A percentile compares a stretch with the other conserved stretches of the same genome.
phyloP scores from a whole-genome alignment of 2,329 filamentous ascomycete genomes.

The Colletotrichum cuscutae region DNA sequence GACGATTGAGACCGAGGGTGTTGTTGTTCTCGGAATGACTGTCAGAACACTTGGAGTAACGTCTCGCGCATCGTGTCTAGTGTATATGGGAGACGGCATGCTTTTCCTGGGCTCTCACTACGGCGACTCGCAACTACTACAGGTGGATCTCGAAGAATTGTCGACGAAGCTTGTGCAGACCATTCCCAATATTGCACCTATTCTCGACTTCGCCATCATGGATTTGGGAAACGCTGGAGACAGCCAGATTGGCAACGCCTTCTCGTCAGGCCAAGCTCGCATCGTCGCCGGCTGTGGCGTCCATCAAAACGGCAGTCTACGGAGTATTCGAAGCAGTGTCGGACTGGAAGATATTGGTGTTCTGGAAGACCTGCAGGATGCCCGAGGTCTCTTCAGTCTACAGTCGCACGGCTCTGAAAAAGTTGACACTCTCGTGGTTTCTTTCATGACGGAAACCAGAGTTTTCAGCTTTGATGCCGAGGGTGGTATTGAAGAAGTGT shows the following conservation, averaged over 20 bases:
- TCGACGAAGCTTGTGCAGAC: slow-evolving; percentile 77
- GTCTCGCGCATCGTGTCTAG: slow-evolving; percentile 80
- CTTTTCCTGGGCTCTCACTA: slow-evolving; percentile 93
- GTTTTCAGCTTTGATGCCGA: slow-evolving; percentile 79
- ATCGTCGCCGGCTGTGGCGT: slow-evolving; percentile 94
- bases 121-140: slow-evolving; percentile 88
- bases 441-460: slow-evolving; percentile 85
- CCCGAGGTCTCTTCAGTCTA: slow-evolving; percentile 79
- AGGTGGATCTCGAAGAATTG: slow-evolving; percentile 55
- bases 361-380: slow-evolving; percentile 80
- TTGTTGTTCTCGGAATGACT: slow-evolving; percentile 77
- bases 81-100: slow-evolving; percentile 78
- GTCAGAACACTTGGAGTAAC: slow-evolving; percentile 73
- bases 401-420: slow-evolving; percentile 58
- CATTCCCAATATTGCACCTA: slow-evolving; percentile 86
- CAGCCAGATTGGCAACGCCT: slow-evolving; percentile 81
- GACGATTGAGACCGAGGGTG: slow-evolving; percentile 75
- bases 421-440: slow-evolving; percentile 80
- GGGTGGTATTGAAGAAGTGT: slow-evolving; percentile 87
- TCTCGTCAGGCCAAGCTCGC: slow-evolving; percentile 92
- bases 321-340: slow-evolving; percentile 93
- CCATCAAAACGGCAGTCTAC: slow-evolving; percentile 86
- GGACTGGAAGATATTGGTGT: slow-evolving; percentile 89
- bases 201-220: slow-evolving; percentile 95
- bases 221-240: slow-evolving; percentile 91